Evolutionary conservation across 1,139 yeast species (phyloP).

Genomic region (Yamadazyma diospyri): DNA sequence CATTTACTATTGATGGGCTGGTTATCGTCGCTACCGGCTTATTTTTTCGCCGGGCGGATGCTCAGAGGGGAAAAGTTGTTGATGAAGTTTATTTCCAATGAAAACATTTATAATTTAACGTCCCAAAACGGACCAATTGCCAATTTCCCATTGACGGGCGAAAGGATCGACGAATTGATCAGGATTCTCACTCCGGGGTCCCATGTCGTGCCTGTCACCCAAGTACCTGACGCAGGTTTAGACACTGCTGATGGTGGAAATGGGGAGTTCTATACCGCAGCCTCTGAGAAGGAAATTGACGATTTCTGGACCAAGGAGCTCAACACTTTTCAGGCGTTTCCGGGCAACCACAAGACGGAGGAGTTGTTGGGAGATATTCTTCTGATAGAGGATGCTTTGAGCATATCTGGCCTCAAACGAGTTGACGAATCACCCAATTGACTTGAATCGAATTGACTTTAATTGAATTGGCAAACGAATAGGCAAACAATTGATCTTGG

Average conservation of each 20-base stretch:
- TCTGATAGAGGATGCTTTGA: conserved; percentile 3
- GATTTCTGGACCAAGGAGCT: conserved; percentile 2
- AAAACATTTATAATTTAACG: conserved; percentile 12
- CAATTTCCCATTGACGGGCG: conserved; percentile 1
- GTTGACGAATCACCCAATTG: no score
- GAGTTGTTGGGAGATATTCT: conserved; percentile 3
- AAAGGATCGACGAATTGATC: conserved; percentile 2
- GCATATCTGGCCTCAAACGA: no score
- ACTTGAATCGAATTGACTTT: no score
- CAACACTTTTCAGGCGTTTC: no score
- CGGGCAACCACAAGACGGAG: background rate
- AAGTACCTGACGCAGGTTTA: no score
- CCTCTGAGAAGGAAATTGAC: no score
- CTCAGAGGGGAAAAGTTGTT: conserved; percentile 29
- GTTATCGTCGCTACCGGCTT: background rate
- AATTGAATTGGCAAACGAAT: no score
- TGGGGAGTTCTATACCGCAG: no score
- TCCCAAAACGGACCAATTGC: conserved; percentile 1
- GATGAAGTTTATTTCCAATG: conserved; percentile 19
- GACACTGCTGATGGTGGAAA: no score
- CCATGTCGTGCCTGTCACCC: no score
- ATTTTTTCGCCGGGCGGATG: conserved; percentile 38
- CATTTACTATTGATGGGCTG: background rate
- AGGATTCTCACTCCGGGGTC: background rate
- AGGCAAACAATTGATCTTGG: no score